Conservation (phyloP, 2,329 filamentous ascomycete genomes). For the Cladosporium oxysporum region DNA sequence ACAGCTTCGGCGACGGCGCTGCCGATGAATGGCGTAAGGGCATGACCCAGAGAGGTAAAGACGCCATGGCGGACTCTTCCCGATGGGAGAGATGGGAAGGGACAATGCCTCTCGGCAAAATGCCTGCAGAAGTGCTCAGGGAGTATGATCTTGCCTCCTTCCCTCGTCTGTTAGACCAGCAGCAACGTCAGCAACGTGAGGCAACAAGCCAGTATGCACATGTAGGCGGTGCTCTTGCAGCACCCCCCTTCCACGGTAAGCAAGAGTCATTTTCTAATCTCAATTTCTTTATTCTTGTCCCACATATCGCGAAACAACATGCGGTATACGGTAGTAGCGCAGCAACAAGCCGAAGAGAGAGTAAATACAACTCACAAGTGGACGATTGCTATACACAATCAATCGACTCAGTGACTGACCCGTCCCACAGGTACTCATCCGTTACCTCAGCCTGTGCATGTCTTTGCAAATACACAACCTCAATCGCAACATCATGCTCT, state of each 20-base stretch:
- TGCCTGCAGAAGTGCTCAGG: slow-evolving; percentile 34
- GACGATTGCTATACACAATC: not conserved
- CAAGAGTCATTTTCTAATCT: slow-evolving; percentile 5
- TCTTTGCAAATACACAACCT: slow-evolving; percentile 25
- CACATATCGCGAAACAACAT: not conserved
- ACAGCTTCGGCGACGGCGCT: slow-evolving; percentile 65
- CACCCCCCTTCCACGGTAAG: slow-evolving; percentile 17
- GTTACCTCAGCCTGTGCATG: slow-evolving; percentile 33
- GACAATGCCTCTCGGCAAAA: slow-evolving; percentile 30
- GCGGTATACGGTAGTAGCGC: not conserved
- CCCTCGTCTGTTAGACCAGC: slow-evolving; percentile 25
- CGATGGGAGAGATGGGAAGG: slow-evolving; percentile 77
- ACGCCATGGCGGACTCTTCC: slow-evolving; percentile 60
- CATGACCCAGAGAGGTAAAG: slow-evolving; percentile 63
- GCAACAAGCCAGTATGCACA: slow-evolving; percentile 9
- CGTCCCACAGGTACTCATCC: slow-evolving; percentile 29
- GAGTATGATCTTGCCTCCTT: slow-evolving; percentile 38
- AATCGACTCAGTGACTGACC: not conserved
- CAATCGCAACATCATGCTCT: slow-evolving; percentile 14
- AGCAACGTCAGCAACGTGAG: slow-evolving; percentile 25
- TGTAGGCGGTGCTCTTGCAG: slow-evolving; percentile 15
- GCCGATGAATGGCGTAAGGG: slow-evolving; percentile 80
- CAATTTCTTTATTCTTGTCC: not conserved
- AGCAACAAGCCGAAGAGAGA: not conserved
- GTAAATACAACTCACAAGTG: not conserved